Percentiles rank a stretch among this genome's conserved stretches.
These are phyloP conservation scores for Cutaneotrichosporon cutaneum DNA, from an alignment of 1,284 basidiomycete genomes.

Conservation along the genomic window DNA sequence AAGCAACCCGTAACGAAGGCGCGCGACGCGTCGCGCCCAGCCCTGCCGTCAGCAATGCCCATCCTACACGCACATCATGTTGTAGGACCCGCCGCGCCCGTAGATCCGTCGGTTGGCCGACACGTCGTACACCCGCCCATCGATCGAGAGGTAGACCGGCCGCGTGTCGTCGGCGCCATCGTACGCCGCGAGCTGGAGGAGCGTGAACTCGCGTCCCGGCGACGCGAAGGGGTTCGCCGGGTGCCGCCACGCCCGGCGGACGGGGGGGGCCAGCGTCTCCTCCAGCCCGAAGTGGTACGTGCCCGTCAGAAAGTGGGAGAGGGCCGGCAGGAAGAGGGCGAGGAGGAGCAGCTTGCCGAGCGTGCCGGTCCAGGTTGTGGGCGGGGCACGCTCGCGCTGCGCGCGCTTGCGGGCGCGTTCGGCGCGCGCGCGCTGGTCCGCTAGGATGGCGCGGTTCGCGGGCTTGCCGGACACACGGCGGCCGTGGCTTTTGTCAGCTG, in stretches of 20 bases:
- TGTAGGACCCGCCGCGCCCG: constrained; percentile 52
- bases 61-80: constrained; percentile 47
- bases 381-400: neutral
- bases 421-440: constrained; percentile 32
- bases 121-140: constrained; percentile 64
- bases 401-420: constrained; percentile 28
- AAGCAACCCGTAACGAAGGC: constrained; percentile 93
- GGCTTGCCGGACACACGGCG: constrained; percentile 62
- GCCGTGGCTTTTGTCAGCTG: constrained; percentile 52
- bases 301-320: constrained; percentile 42
- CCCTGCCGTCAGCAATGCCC: constrained; percentile 52
- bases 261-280: constrained; percentile 13
- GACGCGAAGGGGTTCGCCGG: constrained; percentile 19
- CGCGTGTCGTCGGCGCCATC: constrained; percentile 68
- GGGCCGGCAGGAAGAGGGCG: constrained; percentile 42
- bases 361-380: constrained; percentile 9
- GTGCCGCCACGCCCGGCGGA: constrained; percentile 8
- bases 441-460: constrained; percentile 58
- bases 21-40: constrained; percentile 80
- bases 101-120: constrained; percentile 52
- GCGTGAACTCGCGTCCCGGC: constrained; percentile 25
- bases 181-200: constrained; percentile 62
- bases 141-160: constrained; percentile 85
- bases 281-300: constrained; percentile 37
- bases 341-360: constrained; percentile 27